Evolutionary conservation across 768 basidiomycete genomes (phyloP), one percentile per base, ranked within the genome.

Genomic region (Termitomyces sp.): DNA sequence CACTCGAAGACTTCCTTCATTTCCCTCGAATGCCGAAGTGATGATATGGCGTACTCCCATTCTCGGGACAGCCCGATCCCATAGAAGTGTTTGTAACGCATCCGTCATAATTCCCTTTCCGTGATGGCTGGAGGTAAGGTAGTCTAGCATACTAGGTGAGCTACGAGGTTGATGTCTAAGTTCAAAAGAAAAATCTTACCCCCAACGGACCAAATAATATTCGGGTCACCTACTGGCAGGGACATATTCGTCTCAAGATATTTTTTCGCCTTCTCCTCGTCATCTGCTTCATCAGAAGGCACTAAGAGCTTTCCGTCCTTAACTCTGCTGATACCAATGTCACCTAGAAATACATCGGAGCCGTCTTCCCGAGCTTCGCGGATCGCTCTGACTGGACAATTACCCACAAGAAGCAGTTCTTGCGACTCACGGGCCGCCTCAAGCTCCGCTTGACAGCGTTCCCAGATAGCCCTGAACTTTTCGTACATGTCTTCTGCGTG

Each of bases 81-180:
- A 62, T 41, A 89, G 52, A 34, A 90, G 45, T 3, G 76, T 77
- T 5, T 67, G 26, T 28, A 91, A 63, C 0, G 77, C 85, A n/a
- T 78, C 80, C 22, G 79, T 78, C 88, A 90, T 89, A 58, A 90
- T 88, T 0, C 87, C 87, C 57, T 70, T 74, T 30, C 85, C 75
- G 53, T 88, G 86, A 60, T 87, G 79, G 35, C 77, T 78, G 15
- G 80, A 71, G 3, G 74, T 77, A 41, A 88, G 67, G 58, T 76
- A 86, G 62, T 86, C 86, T 87, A 63, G 21, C 47, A 45, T 14
- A 28, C 26, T 28, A 22, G 5, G 32, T 47, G 34, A 28, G 6
- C 9, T 50, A 26, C 17, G 2, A 40, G n/a, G 37, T 38, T 17
- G 11, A 40, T 2, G 26, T 28, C 26, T 6, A 14, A 40, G 5